These are phyloP conservation scores for Ambispora gerdemannii DNA, from an alignment of 192 early-diverging fungal genomes.

Conservation along the genomic window DNA sequence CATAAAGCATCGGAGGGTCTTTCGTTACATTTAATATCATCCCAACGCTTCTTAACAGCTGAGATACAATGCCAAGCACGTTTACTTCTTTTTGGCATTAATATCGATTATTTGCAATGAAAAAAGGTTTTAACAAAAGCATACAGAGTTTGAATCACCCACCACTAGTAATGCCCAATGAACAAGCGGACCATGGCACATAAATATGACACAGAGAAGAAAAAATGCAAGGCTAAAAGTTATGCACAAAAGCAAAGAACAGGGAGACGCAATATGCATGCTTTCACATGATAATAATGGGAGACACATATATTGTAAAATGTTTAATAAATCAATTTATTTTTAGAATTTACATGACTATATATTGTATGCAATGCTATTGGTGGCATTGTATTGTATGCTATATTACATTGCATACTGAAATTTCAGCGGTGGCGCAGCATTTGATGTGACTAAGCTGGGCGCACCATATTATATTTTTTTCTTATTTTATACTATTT, in stretches of 20 bases:
- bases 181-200: background rate
- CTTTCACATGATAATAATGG: no score
- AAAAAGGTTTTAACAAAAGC: background rate
- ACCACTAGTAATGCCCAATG: background rate
- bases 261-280: background rate
- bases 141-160: no score
- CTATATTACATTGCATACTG: background rate
- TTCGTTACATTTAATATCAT: background rate
- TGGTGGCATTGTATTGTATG: background rate
- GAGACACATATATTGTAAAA: no score
- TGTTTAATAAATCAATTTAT: background rate
- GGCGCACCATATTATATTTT: no score
- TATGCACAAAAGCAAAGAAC: background rate
- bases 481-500: no score
- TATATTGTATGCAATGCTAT: background rate
- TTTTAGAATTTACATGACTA: background rate
- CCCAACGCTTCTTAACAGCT: background rate
- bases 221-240: background rate
- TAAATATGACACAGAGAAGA: background rate
- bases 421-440: background rate
- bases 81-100: conserved; percentile 7
- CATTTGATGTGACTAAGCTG: background rate
- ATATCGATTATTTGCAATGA: background rate
- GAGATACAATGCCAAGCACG: background rate
- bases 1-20: background rate